A percentile compares a stretch with the other conserved stretches of the same genome.
phyloP scores from a whole-genome alignment of 2,329 filamentous ascomycete genomes.

The Kalaharituber pfeilii region DNA sequence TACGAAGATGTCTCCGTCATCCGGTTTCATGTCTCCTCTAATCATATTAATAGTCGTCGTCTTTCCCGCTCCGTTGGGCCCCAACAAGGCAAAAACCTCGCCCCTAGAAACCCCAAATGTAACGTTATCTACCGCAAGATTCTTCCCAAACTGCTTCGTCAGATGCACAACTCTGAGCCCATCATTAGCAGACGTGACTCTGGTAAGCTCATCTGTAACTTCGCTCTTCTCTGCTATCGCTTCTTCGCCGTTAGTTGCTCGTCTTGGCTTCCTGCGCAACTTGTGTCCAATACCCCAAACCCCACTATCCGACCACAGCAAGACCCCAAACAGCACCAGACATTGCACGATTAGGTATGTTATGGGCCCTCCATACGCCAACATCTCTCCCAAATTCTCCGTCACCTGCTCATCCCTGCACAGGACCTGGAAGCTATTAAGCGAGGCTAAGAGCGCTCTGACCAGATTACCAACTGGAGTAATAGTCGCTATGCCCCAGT shows the following conservation, averaged over 20 bases:
- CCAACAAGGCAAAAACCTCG: conserved; percentile 75
- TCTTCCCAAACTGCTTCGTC: conserved; percentile 59
- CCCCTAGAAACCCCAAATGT: conserved; percentile 64
- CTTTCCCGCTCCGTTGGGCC: conserved; percentile 83
- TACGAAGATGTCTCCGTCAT: conserved; percentile 64
- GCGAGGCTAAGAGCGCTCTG: conserved; percentile 53
- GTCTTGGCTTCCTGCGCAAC: conserved; percentile 28
- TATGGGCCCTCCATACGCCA: conserved; percentile 67
- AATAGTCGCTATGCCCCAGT: conserved; percentile 57
- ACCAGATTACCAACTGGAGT: conserved; percentile 62
- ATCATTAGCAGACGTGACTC: conserved; percentile 43
- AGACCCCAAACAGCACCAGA: conserved; percentile 48
- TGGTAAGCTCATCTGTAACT: conserved; percentile 44
- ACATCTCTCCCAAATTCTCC: conserved; percentile 50
- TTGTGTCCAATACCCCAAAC: conserved; percentile 30
- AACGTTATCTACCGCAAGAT: conserved; percentile 71
- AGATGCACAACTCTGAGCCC: conserved; percentile 65
- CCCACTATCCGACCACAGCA: conserved; percentile 69
- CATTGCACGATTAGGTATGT: conserved; percentile 64
- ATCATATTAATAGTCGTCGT: conserved; percentile 79
- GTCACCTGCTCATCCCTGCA: conserved; percentile 50
- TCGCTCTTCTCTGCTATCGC: conserved; percentile 34
- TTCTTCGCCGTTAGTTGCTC: conserved; percentile 28
- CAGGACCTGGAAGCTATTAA: conserved; percentile 70
- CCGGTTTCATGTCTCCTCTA: conserved; percentile 67